Evolutionary conservation across 2,329 filamentous ascomycete species (phyloP).

Genomic region (Alternaria burnsii): DNA sequence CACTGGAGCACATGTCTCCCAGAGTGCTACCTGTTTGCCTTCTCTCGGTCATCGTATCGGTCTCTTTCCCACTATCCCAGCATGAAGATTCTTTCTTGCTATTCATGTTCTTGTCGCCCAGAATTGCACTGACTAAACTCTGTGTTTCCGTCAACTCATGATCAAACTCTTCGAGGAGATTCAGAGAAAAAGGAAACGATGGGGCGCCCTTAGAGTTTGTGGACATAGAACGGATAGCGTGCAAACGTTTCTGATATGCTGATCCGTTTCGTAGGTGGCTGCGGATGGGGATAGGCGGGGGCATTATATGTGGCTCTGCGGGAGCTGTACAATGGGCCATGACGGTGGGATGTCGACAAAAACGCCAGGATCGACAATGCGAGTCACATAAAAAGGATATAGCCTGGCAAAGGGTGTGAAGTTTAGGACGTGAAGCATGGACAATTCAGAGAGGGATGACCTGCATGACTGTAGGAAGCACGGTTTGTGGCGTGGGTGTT

Average conservation of each 20-base stretch:
- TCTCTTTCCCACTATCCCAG: background rate
- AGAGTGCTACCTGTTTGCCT: background rate
- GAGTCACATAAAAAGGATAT: background rate
- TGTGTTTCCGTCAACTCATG: conserved; percentile 8
- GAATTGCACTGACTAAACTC: background rate
- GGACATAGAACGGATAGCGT: background rate
- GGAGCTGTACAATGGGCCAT: conserved; percentile 5
- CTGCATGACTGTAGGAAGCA: conserved; percentile 1
- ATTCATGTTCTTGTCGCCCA: background rate
- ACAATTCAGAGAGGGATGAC: conserved; percentile 2
- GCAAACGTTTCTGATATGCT: background rate
- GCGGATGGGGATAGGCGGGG: conserved; percentile 14
- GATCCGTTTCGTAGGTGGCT: conserved; percentile 8
- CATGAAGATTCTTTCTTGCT: background rate
- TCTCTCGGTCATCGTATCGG: background rate
- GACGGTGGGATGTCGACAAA: background rate
- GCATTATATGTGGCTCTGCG: conserved; percentile 6
- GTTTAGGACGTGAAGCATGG: conserved; percentile 1
- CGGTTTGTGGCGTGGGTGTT: conserved; percentile 3
- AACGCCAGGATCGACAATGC: background rate
- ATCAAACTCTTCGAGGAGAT: conserved; percentile 5
- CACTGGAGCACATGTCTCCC: background rate
- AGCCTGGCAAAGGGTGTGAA: conserved; percentile 5
- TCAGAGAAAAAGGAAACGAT: conserved; percentile 1
- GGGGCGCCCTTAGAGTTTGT: background rate